These are phyloP conservation scores for Nemophila menziesii DNA, from an alignment of 257 asterid species.

Conservation along the genomic window DNA sequence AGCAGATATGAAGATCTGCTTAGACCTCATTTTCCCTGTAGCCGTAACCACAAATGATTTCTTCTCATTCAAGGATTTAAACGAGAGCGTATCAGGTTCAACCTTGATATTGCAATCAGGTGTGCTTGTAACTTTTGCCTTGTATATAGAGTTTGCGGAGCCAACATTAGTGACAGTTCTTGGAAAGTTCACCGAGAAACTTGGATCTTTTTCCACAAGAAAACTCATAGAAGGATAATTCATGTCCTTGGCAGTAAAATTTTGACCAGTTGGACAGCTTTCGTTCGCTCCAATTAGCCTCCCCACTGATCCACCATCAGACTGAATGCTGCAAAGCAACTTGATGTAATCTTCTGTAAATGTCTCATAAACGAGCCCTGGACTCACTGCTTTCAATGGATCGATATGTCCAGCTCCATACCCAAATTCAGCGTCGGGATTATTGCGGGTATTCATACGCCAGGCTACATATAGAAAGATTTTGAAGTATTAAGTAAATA, in stretches of 20 bases:
- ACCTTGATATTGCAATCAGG: constrained; percentile 8
- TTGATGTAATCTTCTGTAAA: constrained; percentile 1
- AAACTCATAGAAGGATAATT: constrained; percentile 29
- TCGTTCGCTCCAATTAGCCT: neutral
- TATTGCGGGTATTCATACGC: constrained; percentile 1
- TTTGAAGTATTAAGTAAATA: neutral
- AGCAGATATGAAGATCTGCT: too few relatives aligned
- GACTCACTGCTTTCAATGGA: constrained; percentile 16
- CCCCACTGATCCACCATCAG: neutral
- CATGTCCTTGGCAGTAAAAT: constrained; percentile 6
- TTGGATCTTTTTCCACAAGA: neutral
- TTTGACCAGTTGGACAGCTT: neutral
- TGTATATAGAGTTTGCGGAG: neutral
- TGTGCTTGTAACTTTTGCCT: too few relatives aligned
- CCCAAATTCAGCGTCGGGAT: constrained; percentile 9
- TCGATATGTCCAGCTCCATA: constrained; percentile 18
- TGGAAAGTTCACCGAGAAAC: neutral
- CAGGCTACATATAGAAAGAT: constrained; percentile 8
- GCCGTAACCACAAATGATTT: constrained; percentile 19
- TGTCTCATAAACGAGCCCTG: constrained; percentile 13
- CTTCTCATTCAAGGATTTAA: constrained; percentile 19
- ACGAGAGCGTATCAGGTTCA: constrained; percentile 16
- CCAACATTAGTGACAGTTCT: neutral
- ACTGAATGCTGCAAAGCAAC: constrained; percentile 6
- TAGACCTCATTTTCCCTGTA: neutral